phyloP scores from a whole-genome alignment of 441 rosid species.

The Euphorbia celastroides region DNA sequence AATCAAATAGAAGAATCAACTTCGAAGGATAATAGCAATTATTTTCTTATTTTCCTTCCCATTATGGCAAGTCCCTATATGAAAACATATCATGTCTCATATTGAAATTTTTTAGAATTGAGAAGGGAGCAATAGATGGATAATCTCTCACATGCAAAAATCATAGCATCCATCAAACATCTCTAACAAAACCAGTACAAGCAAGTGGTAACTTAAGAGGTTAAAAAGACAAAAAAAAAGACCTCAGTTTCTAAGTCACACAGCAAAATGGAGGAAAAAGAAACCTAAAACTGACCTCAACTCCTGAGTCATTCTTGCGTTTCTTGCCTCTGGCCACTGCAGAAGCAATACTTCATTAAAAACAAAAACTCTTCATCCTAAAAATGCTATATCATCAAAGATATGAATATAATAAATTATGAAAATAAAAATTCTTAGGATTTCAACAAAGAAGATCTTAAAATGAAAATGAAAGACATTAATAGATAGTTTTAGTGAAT shows the following conservation, averaged over 20 bases:
- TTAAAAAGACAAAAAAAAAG: slow-evolving; percentile 15
- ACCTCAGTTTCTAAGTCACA: slow-evolving; percentile 72
- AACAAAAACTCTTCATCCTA: neutral
- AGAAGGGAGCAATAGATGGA: neutral
- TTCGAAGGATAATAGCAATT: neutral
- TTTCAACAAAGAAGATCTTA: neutral
- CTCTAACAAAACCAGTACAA: neutral
- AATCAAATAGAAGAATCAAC: neutral
- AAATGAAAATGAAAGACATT: neutral
- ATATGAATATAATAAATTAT: neutral
- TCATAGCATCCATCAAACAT: slow-evolving; percentile 11
- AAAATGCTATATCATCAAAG: neutral
- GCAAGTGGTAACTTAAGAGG: slow-evolving; percentile 1
- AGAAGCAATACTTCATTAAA: slow-evolving; percentile 20
- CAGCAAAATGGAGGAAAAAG: slow-evolving; percentile 12
- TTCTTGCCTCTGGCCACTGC: slow-evolving; percentile 80
- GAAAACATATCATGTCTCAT: neutral
- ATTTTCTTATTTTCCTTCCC: neutral
- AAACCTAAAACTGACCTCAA: slow-evolving; percentile 56
- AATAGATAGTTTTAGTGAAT: neutral
- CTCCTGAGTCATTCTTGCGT: slow-evolving; percentile 70
- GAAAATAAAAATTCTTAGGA: neutral
- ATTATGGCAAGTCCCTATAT: neutral
- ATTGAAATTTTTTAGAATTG: neutral
- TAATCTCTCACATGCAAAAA: neutral